Percentiles rank a stretch among this genome's conserved stretches.
phyloP scores from a whole-genome alignment of 2,329 filamentous ascomycete genomes.

The Alternaria panax region DNA sequence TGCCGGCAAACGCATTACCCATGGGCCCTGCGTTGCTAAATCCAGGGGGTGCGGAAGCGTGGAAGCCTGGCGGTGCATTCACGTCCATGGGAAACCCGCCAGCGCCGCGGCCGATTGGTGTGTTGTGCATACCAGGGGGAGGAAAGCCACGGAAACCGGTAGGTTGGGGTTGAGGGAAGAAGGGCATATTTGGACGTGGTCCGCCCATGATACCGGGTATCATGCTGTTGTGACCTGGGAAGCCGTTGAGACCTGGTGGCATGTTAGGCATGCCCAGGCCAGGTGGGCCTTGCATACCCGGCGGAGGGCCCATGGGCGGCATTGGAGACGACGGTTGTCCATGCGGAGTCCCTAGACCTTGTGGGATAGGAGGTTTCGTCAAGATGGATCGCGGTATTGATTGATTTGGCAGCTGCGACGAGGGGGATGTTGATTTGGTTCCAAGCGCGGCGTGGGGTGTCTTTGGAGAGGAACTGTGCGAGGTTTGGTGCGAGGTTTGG shows the following conservation, averaged over 20 bases:
- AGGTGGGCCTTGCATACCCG: conserved; percentile 65
- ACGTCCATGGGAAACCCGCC: conserved; percentile 63
- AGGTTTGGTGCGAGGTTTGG: conserved; percentile 80
- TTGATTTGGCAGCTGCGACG: conserved; percentile 70
- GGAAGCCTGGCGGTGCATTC: conserved; percentile 58
- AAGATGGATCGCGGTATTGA: conserved; percentile 69
- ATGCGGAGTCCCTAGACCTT: conserved; percentile 56
- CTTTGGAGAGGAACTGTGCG: conserved; percentile 72
- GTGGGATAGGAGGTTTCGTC: conserved; percentile 64
- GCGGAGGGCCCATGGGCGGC: conserved; percentile 67
- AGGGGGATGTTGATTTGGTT: conserved; percentile 64
- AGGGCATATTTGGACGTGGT: conserved; percentile 64
- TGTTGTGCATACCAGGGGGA: conserved; percentile 67
- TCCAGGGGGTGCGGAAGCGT: conserved; percentile 51
- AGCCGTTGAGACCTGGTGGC: conserved; percentile 58
- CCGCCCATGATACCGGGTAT: conserved; percentile 60
- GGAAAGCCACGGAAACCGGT: conserved; percentile 63
- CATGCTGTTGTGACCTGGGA: conserved; percentile 62
- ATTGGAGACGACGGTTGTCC: conserved; percentile 67
- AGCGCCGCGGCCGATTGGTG: conserved; percentile 65
- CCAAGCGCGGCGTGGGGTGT: conserved; percentile 64
- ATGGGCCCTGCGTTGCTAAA: conserved; percentile 47
- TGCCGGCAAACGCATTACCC: no score
- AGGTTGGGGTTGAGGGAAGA: conserved; percentile 62
- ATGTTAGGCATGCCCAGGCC: conserved; percentile 56